These are phyloP conservation scores for Rosa persica DNA, from an alignment of 306 rosid genomes.

Conservation along the genomic window DNA sequence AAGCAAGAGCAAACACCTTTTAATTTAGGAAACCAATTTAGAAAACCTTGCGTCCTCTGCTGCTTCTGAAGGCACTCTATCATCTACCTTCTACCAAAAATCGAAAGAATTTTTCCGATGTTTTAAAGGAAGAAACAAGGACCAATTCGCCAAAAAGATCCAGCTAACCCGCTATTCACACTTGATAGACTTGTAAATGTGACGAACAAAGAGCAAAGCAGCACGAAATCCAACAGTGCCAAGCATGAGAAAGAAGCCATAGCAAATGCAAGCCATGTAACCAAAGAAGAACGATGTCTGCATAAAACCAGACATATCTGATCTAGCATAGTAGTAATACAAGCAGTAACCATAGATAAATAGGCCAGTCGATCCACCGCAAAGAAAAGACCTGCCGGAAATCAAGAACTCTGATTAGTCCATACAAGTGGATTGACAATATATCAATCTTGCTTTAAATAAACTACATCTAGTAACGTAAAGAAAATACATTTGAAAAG, in stretches of 20 bases:
- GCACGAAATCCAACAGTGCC: conserved; percentile 94
- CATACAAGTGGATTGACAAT: background rate
- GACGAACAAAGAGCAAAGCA: conserved; percentile 85
- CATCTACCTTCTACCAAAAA: conserved; percentile 47
- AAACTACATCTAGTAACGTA: background rate
- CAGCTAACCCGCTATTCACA: conserved; percentile 62
- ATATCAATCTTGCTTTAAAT: background rate
- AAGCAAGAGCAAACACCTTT: conserved; percentile 36
- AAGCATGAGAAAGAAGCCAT: conserved; percentile 97
- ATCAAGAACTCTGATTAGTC: conserved; percentile 23
- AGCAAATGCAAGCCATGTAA: conserved; percentile 99
- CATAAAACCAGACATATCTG: conserved; percentile 97
- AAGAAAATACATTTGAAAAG: background rate
- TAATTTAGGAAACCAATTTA: conserved; percentile 20
- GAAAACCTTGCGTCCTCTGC: conserved; percentile 33
- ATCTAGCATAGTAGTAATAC: conserved; percentile 88
- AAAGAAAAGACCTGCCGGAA: conserved; percentile 73
- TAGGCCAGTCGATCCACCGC: conserved; percentile 98
- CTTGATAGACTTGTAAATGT: conserved; percentile 96
- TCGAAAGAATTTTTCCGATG: conserved; percentile 35
- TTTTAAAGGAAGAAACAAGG: conserved; percentile 29
- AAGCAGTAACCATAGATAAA: conserved; percentile 95
- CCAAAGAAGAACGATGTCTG: conserved; percentile 97
- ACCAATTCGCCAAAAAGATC: conserved; percentile 27
- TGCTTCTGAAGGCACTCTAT: conserved; percentile 43